Percentiles rank a stretch among this genome's conserved stretches.
Conservation (phyloP, 257 asterid genomes). For the Leonotis leonurus region DNA sequence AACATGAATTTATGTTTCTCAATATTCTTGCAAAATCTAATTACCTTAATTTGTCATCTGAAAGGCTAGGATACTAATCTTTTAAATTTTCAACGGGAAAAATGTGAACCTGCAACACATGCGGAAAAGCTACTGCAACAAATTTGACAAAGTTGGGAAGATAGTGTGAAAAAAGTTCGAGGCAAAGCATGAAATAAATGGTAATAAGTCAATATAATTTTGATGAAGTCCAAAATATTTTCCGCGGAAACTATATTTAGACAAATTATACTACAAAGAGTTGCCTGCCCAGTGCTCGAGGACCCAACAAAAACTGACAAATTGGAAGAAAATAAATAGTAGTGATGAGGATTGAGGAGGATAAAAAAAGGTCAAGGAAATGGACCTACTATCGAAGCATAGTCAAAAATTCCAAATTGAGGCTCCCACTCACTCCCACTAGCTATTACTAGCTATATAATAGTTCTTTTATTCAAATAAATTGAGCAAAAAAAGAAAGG, state of each 20-base stretch:
- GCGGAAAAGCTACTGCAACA: not conserved
- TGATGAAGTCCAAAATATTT: not conserved
- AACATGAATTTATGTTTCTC: no score
- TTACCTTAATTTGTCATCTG: no score
- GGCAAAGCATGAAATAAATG: no score
- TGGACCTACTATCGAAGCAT: constrained; percentile 8
- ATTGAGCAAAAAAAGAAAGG: not conserved
- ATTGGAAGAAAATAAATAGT: not conserved
- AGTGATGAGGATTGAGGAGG: no score
- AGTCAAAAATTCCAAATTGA: not conserved
- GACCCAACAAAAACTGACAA: constrained; percentile 9
- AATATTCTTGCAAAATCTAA: no score
- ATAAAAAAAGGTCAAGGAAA: constrained; percentile 20
- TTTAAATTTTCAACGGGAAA: not conserved
- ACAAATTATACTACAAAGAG: no score
- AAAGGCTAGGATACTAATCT: not conserved
- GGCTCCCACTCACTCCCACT: constrained; percentile 18
- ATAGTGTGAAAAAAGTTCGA: no score
- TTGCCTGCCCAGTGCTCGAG: constrained; percentile 1
- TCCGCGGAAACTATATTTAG: not conserved
- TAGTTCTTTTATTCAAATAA: not conserved
- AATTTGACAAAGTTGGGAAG: no score
- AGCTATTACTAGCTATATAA: no score
- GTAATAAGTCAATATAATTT: no score
- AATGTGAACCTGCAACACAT: not conserved